Evolutionary conservation across 2,329 filamentous ascomycete species (phyloP).

Genomic region (Elsinoe australis): DNA sequence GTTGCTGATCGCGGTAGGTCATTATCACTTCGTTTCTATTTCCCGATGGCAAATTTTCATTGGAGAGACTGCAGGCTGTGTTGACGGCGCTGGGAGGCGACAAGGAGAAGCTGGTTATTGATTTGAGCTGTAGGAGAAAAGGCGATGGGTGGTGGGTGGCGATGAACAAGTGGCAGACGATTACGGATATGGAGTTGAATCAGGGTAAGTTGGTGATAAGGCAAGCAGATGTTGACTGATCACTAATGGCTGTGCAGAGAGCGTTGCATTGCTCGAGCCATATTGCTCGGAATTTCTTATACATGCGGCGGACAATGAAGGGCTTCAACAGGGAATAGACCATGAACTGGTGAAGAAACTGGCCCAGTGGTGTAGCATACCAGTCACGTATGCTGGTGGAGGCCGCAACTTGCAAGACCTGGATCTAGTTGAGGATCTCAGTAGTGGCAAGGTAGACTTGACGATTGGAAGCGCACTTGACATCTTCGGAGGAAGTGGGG

Average conservation of each 20-base stretch:
- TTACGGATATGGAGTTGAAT: slow-evolving; percentile 92
- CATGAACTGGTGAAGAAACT: slow-evolving; percentile 70
- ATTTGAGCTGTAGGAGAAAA: slow-evolving; percentile 79
- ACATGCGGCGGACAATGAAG: slow-evolving; percentile 94
- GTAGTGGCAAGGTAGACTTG: slow-evolving; percentile 74
- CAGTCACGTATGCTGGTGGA: slow-evolving; percentile 95
- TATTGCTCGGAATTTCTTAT: slow-evolving; percentile 96
- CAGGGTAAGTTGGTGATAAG: slow-evolving; percentile 51
- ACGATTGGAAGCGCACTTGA: slow-evolving; percentile 96
- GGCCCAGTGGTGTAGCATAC: slow-evolving; percentile 79
- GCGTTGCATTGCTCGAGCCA: slow-evolving; percentile 71
- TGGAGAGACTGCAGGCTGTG: slow-evolving; percentile 65
- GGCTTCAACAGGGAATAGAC: slow-evolving; percentile 84
- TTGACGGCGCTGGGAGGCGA: slow-evolving; percentile 65
- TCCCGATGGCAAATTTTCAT: slow-evolving; percentile 72
- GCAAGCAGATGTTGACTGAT: neutral
- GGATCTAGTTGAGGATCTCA: slow-evolving; percentile 70
- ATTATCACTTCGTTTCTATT: slow-evolving; percentile 97
- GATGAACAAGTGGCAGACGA: slow-evolving; percentile 98
- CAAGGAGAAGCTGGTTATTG: slow-evolving; percentile 78
- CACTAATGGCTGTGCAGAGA: slow-evolving; percentile 48
- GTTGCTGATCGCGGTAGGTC: slow-evolving; percentile 54
- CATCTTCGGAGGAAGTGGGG: slow-evolving; percentile 83
- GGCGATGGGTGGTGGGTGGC: slow-evolving; percentile 86
- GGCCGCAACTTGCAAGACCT: slow-evolving; percentile 75